A percentile compares a stretch with the other conserved stretches of the same genome.
phyloP scores from a whole-genome alignment of 495 filamentous ascomycete genomes.

The Geoglossum glabrum region DNA sequence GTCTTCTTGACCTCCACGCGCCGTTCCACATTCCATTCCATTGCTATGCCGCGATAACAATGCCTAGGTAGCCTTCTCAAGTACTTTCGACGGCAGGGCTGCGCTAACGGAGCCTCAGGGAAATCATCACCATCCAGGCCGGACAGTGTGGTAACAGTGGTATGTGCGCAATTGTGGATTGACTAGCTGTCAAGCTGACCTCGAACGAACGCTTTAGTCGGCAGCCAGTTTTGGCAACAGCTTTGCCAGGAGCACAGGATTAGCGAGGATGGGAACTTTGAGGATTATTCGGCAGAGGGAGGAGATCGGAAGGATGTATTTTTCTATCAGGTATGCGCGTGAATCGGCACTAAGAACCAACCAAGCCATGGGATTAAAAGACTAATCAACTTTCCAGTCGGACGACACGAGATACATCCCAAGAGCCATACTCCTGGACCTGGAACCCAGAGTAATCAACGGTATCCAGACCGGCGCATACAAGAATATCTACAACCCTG shows the following conservation, averaged over 20 bases:
- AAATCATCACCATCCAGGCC: constrained; percentile 98
- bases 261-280: constrained; percentile 86
- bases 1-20: background rate
- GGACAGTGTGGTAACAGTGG: constrained; percentile 99
- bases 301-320: constrained; percentile 97
- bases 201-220: constrained; percentile 28
- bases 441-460: constrained; percentile 87
- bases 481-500: constrained; percentile 96
- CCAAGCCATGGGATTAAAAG: background rate
- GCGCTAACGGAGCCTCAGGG: constrained; percentile 28
- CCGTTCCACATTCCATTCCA: background rate
- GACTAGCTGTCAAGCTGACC: constrained; percentile 3
- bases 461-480: constrained; percentile 81
- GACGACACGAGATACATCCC: constrained; percentile 98
- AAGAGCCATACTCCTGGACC: constrained; percentile 80
- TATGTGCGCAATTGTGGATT: constrained; percentile 26
- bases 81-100: background rate
- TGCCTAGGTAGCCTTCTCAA: background rate
- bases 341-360: background rate
- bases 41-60: background rate
- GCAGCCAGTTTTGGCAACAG: constrained; percentile 92
- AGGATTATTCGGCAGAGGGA: constrained; percentile 88
- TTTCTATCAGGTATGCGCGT: constrained; percentile 60
- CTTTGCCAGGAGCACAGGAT: constrained; percentile 96
- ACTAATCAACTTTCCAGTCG: constrained; percentile 24